Percentiles rank a stretch among this genome's conserved stretches.
These are phyloP conservation scores for Lachnellula suecica DNA, from an alignment of 2,329 filamentous ascomycete genomes.

Conservation along the genomic window DNA sequence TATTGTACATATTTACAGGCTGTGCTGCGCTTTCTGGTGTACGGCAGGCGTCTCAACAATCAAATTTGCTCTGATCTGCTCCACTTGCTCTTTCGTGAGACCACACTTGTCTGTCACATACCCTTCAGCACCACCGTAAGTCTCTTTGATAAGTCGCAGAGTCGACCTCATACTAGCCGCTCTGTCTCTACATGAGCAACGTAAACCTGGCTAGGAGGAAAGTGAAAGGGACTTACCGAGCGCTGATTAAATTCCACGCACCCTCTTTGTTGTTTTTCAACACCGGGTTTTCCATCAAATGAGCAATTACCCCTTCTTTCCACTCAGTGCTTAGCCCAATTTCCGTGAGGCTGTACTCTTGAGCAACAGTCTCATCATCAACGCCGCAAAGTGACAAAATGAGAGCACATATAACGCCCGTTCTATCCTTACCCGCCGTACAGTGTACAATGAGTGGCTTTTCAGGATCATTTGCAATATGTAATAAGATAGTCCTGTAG, in stretches of 20 bases:
- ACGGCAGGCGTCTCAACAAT: slow-evolving; percentile 31
- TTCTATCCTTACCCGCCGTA: slow-evolving; percentile 76
- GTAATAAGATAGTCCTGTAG: slow-evolving; percentile 51
- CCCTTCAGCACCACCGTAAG: slow-evolving; percentile 62
- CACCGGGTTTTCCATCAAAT: slow-evolving; percentile 49
- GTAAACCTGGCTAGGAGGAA: not conserved
- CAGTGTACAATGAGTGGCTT: slow-evolving; percentile 67
- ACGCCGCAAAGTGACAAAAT: slow-evolving; percentile 65
- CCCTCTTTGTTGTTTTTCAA: slow-evolving; percentile 40
- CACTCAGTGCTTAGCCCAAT: slow-evolving; percentile 52
- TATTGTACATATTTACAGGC: slow-evolving; percentile 6
- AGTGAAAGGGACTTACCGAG: slow-evolving; percentile 28
- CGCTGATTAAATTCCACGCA: slow-evolving; percentile 42
- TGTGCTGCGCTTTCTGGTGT: slow-evolving; percentile 10
- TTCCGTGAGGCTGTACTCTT: slow-evolving; percentile 69
- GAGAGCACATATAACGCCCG: slow-evolving; percentile 67
- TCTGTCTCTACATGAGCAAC: slow-evolving; percentile 22
- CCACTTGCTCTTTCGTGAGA: slow-evolving; percentile 54
- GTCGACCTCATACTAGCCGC: slow-evolving; percentile 51
- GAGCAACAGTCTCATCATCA: slow-evolving; percentile 54
- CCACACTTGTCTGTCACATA: slow-evolving; percentile 62
- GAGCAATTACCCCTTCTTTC: slow-evolving; percentile 49
- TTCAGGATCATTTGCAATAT: slow-evolving; percentile 35
- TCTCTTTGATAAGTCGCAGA: slow-evolving; percentile 53
- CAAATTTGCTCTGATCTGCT: slow-evolving; percentile 50